Conservation (phyloP, 305 asterid genomes). For the Solanum hybrid region DNA sequence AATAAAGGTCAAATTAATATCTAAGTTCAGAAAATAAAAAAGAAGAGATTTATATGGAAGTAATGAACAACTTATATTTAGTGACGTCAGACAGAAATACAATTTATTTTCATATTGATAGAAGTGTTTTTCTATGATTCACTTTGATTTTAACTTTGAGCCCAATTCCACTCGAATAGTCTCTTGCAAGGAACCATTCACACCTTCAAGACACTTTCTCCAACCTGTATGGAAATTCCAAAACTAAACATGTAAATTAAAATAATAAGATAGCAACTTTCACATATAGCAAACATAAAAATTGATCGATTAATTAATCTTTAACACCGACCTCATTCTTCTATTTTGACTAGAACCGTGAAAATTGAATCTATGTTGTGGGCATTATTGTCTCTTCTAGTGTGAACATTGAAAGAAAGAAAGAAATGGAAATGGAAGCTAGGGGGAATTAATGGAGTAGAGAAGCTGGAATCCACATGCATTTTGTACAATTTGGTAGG, state of each 20-base stretch:
- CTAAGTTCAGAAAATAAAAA: neutral
- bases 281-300: no score
- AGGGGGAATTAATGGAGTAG: neutral
- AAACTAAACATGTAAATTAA: neutral
- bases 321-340: neutral
- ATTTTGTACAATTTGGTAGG: no score
- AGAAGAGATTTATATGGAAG: neutral
- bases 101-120: neutral
- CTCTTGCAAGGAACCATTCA: neutral
- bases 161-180: neutral
- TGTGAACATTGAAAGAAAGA: neutral
- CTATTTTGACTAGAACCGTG: no score
- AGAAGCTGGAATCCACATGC: neutral
- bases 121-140: neutral
- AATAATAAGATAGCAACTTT: no score
- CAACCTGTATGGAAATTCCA: neutral
- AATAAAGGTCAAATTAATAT: neutral
- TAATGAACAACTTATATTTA: neutral
- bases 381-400: neutral
- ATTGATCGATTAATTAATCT: neutral
- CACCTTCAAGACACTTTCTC: neutral
- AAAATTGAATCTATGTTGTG: no score
- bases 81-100: neutral
- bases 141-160: neutral
- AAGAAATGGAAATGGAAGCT: neutral